A percentile compares a stretch with the other conserved stretches of the same genome.
phyloP scores from a whole-genome alignment of 345 rosid genomes.

The Erysimum cheiranthoides region DNA sequence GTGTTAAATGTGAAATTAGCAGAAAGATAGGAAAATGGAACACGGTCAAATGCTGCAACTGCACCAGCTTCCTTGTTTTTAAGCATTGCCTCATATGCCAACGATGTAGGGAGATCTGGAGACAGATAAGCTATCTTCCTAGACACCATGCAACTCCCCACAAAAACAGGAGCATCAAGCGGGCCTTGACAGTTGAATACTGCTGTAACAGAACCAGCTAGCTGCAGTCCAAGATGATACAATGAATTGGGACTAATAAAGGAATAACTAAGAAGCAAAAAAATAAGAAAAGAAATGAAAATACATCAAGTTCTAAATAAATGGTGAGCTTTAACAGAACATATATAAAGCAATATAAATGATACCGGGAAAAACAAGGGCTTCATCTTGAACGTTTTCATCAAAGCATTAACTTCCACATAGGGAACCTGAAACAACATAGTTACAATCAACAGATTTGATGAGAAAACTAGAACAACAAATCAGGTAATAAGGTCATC shows the following conservation, averaged over 20 bases:
- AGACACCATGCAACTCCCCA: slow-evolving; percentile 96
- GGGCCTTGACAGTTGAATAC: slow-evolving; percentile 99
- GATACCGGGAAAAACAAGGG: slow-evolving; percentile 87
- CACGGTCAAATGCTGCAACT: slow-evolving; percentile 96
- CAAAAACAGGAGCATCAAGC: slow-evolving; percentile 91
- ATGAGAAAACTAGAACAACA: not conserved
- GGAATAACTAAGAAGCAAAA: not conserved
- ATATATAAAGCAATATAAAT: slow-evolving; percentile 30
- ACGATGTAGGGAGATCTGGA: slow-evolving; percentile 67
- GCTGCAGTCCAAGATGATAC: slow-evolving; percentile 59
- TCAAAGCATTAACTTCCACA: slow-evolving; percentile 88
- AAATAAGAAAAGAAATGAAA: not conserved
- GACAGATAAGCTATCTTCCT: slow-evolving; percentile 76
- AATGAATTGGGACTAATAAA: slow-evolving; percentile 26
- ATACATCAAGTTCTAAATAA: slow-evolving; percentile 4
- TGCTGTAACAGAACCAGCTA: slow-evolving; percentile 97
- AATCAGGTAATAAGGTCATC: not conserved
- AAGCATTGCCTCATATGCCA: slow-evolving; percentile 86
- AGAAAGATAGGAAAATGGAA: slow-evolving; percentile 95
- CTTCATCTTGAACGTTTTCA: slow-evolving; percentile 94
- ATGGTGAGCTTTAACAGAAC: slow-evolving; percentile 7
- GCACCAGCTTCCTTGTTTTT: slow-evolving; percentile 97
- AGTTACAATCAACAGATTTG: slow-evolving; percentile 19
- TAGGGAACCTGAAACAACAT: slow-evolving; percentile 72
- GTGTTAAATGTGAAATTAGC: slow-evolving; percentile 97